phyloP scores from a whole-genome alignment of 768 basidiomycete species.

The Russula abietina region DNA sequence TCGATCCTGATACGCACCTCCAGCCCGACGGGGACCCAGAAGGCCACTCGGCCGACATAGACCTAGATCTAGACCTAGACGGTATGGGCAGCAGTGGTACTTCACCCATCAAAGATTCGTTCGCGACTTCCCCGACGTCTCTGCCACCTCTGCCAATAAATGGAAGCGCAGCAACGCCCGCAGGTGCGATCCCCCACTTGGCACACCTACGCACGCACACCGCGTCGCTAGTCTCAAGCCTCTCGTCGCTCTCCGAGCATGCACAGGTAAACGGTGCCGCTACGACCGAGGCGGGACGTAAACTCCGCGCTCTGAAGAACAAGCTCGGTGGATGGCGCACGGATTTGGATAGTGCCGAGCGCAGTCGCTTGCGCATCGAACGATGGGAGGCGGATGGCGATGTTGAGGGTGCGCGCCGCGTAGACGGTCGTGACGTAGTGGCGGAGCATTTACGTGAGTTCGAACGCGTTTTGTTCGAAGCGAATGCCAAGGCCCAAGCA shows the following conservation, averaged over 20 bases:
- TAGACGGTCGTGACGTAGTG: conserved; percentile 69
- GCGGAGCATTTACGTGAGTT: conserved; percentile 74
- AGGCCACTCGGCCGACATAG: conserved; percentile 4
- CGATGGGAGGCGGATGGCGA: conserved; percentile 67
- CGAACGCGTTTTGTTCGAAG: conserved; percentile 63
- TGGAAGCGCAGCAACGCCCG: conserved; percentile 48
- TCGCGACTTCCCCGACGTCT: conserved; percentile 36
- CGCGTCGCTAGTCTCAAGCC: conserved; percentile 63
- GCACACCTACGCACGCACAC: conserved; percentile 69
- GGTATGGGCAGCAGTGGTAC: conserved; percentile 40
- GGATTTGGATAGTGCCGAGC: conserved; percentile 82
- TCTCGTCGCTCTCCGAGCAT: conserved; percentile 77
- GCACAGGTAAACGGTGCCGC: conserved; percentile 84
- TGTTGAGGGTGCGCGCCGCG: conserved; percentile 40
- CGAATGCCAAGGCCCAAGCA: conserved; percentile 67
- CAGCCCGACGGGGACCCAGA: neutral
- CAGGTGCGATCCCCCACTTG: conserved; percentile 57
- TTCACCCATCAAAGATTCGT: conserved; percentile 52
- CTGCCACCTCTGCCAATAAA: conserved; percentile 40
- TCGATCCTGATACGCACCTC: conserved; percentile 44
- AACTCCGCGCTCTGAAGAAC: conserved; percentile 80
- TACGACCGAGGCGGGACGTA: conserved; percentile 79
- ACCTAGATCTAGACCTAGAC: neutral
- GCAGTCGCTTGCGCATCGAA: conserved; percentile 68
- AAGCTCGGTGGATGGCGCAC: conserved; percentile 72